Base-by-base conservation (phyloP, 768 basidiomycete species). In the Psilocybe azurescens region DNA sequence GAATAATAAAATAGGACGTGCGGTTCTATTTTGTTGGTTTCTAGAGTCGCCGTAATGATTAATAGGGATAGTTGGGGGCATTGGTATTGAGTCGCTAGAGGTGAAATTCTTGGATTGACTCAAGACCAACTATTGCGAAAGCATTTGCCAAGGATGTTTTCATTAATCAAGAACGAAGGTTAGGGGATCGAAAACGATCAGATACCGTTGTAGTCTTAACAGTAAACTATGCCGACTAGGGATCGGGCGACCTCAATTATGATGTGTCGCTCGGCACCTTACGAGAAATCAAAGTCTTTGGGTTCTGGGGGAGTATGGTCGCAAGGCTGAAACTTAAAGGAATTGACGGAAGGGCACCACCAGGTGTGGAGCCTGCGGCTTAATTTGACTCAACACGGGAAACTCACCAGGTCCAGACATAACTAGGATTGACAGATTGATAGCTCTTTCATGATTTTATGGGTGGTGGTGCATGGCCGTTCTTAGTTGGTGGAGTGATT, bases 401-500 rank as follows among this genome's bases (percentile, higher is more conserved):
- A 88, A 87, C 86, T 88, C 83, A 88, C 87, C 86, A 87, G 86
- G 86, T 86, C 86, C 86, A 84, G 83, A 88, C 86, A 87, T 85
- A 81, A 86, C 80, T 83, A 84, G 83, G 85, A 86, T 85, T 84
- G 86, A 87, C 85, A 88, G 86, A 87, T 86, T 87, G 87, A 88
- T 87, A 88, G 87, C 87, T 89, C 88, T 89, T 89, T 89, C 86
- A 83, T 86, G 86, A 88, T 87, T 87, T 85, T 84, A 86, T 89
- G 87, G 88, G 87, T 89, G 88, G 88, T 89, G 87, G 88, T 90
- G 88, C 88, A 90, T 90, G 88, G 89, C 88, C 86, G 84, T 90
- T 90, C 88, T 89, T 90, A 89, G 88, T 90, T 90, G 84, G 86
- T 80, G 89, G 89, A 92, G 90, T 91, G 91, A 92, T 91, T 92